phyloP scores from a whole-genome alignment of 306 rosid genomes.

The Carpinus fangiana region DNA sequence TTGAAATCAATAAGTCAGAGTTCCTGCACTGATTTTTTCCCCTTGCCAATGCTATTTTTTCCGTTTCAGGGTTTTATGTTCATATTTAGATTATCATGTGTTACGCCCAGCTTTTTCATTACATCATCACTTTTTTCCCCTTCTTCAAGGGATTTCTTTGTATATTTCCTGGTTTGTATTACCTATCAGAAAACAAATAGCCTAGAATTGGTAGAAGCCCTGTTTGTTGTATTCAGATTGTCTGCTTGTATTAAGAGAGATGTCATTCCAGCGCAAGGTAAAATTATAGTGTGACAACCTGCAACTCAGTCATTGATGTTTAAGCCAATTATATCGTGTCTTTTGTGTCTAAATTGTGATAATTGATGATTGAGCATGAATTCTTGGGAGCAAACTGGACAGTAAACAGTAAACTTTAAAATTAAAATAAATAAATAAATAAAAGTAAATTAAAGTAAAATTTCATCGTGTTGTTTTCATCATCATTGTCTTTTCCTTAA shows the following conservation, averaged over 20 bases:
- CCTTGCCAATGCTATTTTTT: neutral
- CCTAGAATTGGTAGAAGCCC: too few species aligned
- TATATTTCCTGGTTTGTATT: too few species aligned
- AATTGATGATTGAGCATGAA: neutral
- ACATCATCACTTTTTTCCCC: too few species aligned
- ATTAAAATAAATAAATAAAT: too few species aligned
- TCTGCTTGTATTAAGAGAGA: conserved; percentile 41
- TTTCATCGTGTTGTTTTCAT: too few species aligned
- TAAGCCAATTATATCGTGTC: neutral
- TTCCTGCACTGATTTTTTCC: neutral
- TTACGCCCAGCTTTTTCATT: too few species aligned
- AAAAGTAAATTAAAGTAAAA: too few species aligned
- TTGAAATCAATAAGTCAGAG: neutral
- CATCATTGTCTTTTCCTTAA: neutral
- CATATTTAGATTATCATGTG: too few species aligned
- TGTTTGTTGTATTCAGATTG: too few species aligned
- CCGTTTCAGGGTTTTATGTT: too few species aligned
- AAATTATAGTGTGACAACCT: neutral
- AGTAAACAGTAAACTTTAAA: neutral
- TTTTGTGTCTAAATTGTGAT: neutral
- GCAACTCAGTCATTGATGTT: neutral
- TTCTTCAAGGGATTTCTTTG: too few species aligned
- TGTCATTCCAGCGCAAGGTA: conserved; percentile 78
- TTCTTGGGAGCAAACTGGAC: neutral
- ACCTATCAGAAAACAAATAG: too few species aligned